Conservation (phyloP, 345 rosid species). For the Jatropha curcas region DNA sequence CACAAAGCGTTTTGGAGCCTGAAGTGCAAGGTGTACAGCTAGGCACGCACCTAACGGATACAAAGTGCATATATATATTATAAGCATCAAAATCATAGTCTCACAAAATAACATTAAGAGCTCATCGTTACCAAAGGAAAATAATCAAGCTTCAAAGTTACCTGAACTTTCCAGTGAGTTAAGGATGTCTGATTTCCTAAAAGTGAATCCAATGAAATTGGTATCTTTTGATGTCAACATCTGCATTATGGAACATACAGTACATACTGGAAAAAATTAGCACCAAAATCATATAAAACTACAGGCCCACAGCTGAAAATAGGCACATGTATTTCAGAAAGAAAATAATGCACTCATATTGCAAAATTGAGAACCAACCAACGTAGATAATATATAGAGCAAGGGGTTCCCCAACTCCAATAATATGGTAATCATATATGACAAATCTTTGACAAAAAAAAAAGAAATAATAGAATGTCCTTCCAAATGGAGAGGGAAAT, state of each 20-base stretch:
- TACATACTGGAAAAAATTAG: constrained; percentile 6
- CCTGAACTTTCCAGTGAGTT: constrained; percentile 82
- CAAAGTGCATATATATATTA: too few species aligned
- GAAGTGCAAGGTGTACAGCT: too few species aligned
- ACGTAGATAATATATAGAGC: not conserved
- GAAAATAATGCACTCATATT: not conserved
- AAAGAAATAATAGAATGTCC: too few species aligned
- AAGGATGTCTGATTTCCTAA: constrained; percentile 75
- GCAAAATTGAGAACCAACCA: not conserved
- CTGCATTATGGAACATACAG: constrained; percentile 47
- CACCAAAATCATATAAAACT: not conserved
- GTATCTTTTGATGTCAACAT: constrained; percentile 93
- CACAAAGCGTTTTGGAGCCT: too few species aligned
- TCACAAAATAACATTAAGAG: not conserved
- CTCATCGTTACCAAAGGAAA: constrained; percentile 1
- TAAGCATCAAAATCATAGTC: too few species aligned
- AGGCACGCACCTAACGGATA: too few species aligned
- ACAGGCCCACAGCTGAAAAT: constrained; percentile 1
- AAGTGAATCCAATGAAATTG: constrained; percentile 94
- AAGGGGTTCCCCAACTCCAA: not conserved
- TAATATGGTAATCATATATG: not conserved
- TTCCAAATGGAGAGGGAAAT: not conserved
- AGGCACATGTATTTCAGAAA: not conserved
- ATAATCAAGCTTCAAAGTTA: constrained; percentile 24
- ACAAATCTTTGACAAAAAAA: not conserved